These are phyloP conservation scores for Salix suchowensis DNA, from an alignment of 345 rosid species.

Conservation along the genomic window DNA sequence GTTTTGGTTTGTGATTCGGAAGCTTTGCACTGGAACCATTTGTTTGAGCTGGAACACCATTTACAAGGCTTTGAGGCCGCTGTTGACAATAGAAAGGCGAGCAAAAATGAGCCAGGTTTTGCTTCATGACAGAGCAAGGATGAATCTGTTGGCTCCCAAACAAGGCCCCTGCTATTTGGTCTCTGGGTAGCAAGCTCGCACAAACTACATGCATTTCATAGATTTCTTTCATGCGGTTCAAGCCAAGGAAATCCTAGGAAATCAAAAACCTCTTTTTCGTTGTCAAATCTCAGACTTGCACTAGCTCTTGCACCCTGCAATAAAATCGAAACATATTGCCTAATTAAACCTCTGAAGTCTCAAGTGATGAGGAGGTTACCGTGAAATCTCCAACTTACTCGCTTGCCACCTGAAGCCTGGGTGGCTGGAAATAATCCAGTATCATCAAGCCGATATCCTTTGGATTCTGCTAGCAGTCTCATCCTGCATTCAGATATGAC, in stretches of 20 bases:
- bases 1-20: background rate
- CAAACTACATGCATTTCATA: slow-evolving; percentile 24
- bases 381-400: slow-evolving; percentile 35
- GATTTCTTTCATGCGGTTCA: slow-evolving; percentile 79
- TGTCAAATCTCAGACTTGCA: slow-evolving; percentile 51
- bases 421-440: slow-evolving; percentile 89
- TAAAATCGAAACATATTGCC: slow-evolving; percentile 1
- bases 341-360: background rate
- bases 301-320: slow-evolving; percentile 64
- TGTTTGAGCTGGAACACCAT: background rate
- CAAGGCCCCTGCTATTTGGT: background rate
- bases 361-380: background rate
- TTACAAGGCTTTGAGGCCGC: background rate
- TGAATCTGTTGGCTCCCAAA: background rate
- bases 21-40: background rate
- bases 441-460: slow-evolving; percentile 84
- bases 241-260: slow-evolving; percentile 83
- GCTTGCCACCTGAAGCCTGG: slow-evolving; percentile 63
- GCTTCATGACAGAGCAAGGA: background rate
- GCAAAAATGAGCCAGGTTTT: background rate
- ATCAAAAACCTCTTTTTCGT: slow-evolving; percentile 74
- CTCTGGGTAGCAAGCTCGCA: background rate
- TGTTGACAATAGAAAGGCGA: too few species aligned
- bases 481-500: slow-evolving; percentile 43
- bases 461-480: slow-evolving; percentile 84